phyloP scores from a whole-genome alignment of 768 basidiomycete species.

The Clitopilus hobsonii region DNA sequence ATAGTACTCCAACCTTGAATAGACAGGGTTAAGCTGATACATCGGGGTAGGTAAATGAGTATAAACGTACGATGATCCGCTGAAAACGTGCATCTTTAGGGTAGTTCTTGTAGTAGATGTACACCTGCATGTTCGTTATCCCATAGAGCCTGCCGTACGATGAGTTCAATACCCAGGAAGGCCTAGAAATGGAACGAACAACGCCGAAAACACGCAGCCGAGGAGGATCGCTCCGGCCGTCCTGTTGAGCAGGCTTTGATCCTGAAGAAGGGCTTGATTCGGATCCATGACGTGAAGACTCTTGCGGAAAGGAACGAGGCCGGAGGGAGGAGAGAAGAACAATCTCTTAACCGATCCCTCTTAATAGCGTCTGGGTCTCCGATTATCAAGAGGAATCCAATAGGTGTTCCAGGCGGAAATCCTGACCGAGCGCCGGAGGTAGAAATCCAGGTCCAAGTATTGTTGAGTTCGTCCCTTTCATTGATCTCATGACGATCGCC shows the following conservation, averaged over 20 bases:
- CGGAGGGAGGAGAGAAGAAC: not conserved
- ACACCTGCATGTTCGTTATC: constrained; percentile 16
- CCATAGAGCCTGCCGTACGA: constrained; percentile 13
- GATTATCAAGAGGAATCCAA: not conserved
- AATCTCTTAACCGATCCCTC: not conserved
- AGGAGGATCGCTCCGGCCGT: constrained; percentile 24
- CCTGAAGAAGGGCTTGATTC: not conserved
- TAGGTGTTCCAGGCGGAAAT: not conserved
- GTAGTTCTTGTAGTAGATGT: constrained; percentile 15
- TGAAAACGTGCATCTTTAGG: constrained; percentile 10
- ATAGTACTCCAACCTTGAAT: not conserved
- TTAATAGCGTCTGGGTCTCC: not conserved
- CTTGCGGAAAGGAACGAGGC: not conserved
- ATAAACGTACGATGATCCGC: constrained; percentile 6
- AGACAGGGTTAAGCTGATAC: not conserved
- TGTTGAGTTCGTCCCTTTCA: not conserved
- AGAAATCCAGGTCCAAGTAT: not conserved
- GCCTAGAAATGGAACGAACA: constrained; percentile 15
- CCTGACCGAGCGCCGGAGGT: not conserved
- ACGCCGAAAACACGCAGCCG: constrained; percentile 19
- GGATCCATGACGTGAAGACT: not conserved
- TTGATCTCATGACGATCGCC: not conserved
- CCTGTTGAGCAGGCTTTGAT: not conserved
- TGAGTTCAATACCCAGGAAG: too few species aligned
- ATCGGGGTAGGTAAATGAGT: not conserved